Percentiles rank a stretch among this genome's conserved stretches.
These are phyloP conservation scores for Sphaerobolus stellatus DNA, from an alignment of 1,284 basidiomycete genomes.

Conservation along the genomic window DNA sequence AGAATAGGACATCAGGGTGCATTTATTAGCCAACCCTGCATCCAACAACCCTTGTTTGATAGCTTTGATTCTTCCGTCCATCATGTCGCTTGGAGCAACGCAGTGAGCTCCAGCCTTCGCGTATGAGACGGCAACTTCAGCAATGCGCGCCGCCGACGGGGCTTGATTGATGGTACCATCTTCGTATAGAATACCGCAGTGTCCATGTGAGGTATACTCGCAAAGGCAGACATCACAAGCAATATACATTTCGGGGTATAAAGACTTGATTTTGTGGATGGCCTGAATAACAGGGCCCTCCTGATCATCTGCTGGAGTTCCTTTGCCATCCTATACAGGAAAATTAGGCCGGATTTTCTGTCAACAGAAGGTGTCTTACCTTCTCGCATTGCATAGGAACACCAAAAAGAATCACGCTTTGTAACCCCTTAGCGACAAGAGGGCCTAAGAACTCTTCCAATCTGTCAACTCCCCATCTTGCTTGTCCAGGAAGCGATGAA, in stretches of 20 bases:
- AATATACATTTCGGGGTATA: conserved; percentile 86
- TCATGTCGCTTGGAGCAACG: conserved; percentile 99
- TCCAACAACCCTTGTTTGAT: conserved; percentile 89
- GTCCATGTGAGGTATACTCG: conserved; percentile 98
- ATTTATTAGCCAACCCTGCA: conserved; percentile 79
- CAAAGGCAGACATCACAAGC: conserved; percentile 98
- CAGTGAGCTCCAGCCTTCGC: conserved; percentile 95
- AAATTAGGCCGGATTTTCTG: neutral
- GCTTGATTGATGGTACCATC: conserved; percentile 77
- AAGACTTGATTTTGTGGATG: conserved; percentile 70
- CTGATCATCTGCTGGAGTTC: conserved; percentile 88
- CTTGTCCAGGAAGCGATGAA: conserved; percentile 78
- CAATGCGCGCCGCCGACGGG: conserved; percentile 82
- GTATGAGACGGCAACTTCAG: conserved; percentile 90
- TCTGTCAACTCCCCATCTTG: conserved; percentile 92
- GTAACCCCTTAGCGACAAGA: conserved; percentile 85
- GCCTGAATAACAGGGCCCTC: conserved; percentile 92
- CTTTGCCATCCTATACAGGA: conserved; percentile 67
- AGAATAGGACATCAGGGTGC: conserved; percentile 96
- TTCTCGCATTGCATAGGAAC: conserved; percentile 86
- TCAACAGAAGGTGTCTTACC: conserved; percentile 45
- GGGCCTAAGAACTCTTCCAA: conserved; percentile 88
- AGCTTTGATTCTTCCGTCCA: conserved; percentile 91
- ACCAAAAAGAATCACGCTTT: conserved; percentile 94
- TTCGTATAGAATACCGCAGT: conserved; percentile 82